These are phyloP conservation scores for Kuraishia cidri DNA, from an alignment of 805 yeast genomes.

Conservation along the genomic window DNA sequence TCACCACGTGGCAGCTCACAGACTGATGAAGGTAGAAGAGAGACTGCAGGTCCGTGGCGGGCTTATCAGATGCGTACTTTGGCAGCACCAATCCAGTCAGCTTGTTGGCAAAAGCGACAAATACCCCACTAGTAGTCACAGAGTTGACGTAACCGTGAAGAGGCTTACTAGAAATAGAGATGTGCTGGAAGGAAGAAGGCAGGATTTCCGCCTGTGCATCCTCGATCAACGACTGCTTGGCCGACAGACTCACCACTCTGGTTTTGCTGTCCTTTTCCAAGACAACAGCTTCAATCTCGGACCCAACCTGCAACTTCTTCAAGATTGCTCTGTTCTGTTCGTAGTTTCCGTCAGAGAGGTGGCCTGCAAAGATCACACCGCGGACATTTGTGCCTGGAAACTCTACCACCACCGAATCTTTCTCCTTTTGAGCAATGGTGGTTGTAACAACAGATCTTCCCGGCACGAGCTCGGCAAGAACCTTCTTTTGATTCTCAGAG, in stretches of 20 bases:
- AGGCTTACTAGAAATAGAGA: conserved; percentile 33
- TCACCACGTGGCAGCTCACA: conserved; percentile 55
- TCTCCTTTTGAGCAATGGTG: conserved; percentile 62
- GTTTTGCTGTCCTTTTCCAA: conserved; percentile 58
- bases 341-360: conserved; percentile 65
- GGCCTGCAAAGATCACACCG: conserved; percentile 70
- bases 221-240: conserved; percentile 57
- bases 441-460: conserved; percentile 58
- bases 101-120: conserved; percentile 72
- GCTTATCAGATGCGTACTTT: conserved; percentile 52
- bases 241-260: conserved; percentile 52
- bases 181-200: conserved; percentile 54
- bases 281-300: conserved; percentile 46
- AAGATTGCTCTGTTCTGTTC: conserved; percentile 62
- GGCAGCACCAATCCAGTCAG: conserved; percentile 81
- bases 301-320: conserved; percentile 59
- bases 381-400: conserved; percentile 39
- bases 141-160: conserved; percentile 74
- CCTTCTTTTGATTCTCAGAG: conserved; percentile 34
- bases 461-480: conserved; percentile 37
- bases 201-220: conserved; percentile 47
- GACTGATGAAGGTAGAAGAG: conserved; percentile 62
- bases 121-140: conserved; percentile 72
- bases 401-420: conserved; percentile 65
- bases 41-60: conserved; percentile 41